Base-by-base conservation (phyloP, 345 rosid genomes). In the Hibiscus mutabilis region DNA sequence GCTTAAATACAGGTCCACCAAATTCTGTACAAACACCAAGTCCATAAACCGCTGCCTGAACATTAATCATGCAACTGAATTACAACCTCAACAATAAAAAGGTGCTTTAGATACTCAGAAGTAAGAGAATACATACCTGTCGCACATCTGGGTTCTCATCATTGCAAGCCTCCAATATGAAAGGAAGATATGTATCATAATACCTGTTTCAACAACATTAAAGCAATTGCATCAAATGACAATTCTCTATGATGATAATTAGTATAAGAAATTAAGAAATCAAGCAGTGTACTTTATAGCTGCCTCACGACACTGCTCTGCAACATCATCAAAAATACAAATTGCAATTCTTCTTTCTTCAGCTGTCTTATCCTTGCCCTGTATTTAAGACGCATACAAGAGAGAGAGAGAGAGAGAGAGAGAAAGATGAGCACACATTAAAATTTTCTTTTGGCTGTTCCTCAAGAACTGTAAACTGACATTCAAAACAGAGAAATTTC, bases 11-110 rank as follows among this genome's bases (percentile, higher is more conserved):
- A 27, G 91, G 75, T 49, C 96, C 93, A 13, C 99, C 99, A 79
- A 90, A 89, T 84, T 96, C 99, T n/a, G 98, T 96, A 88, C 99
- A 96, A 68, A 96, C 98, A 79, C 99, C 99, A 64, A 96, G 93
- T 71, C 99, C 99, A 78, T 96, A 96, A 24, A 96, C 99, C 3
- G 99, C 99, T 42, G 99, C 99, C 98, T 93, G 87, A 57, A 80
- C 51, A 76, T 73, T 21, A 44, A 58, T 35, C 25, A 79, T 46
- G 67, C 11, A 74, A 65, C 24, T 40, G 64, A 71, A 79, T 69
- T 33, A 19, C 59, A 56, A 57, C 1, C 60, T 18, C 13, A 9
- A 51, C 14, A 51, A 72, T 55, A 15, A 49, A 10, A 73, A 73
- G 51, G 64, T 53, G 66, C 4, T 60, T 71, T 14, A 71, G 71